Evolutionary conservation across 2,329 filamentous ascomycete genomes (phyloP), one percentile per base, ranked within the genome.

Genomic region (Apiospora kogelbergensis): DNA sequence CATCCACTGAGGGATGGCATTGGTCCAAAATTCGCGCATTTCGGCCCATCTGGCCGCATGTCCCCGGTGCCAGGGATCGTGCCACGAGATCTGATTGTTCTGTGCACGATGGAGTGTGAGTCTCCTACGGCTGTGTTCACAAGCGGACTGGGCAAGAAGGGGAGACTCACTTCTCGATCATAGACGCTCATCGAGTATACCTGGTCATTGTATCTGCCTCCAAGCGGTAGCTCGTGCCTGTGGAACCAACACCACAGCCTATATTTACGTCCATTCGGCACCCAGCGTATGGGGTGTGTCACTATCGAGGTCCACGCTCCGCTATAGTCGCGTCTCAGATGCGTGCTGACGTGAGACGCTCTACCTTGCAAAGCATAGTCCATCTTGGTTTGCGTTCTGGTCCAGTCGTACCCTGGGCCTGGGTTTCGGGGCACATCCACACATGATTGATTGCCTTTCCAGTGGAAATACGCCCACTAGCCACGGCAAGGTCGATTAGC

Each of bases 301-400:
- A 42, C 11, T 7, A 57, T 26, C 1, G 48, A 57, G 13, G 48
- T 24, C 17, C 26, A 57, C 9, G 48, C 11, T 15, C 40, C 40
- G 2, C 6, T 2, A 0, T 20, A 1, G 15, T 57, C 48, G 9
- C n/a, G 45, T 1, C 2, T 0, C n/a, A 46, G n/a, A 4, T 24
- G 9, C 15, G 1, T 0, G 26, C 15, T 10, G 40, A 2, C 13
- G 11, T 15, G 11, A 2, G 10, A 13, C 1, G 3, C 4, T 15
- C 2, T 3, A 11, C 40, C 26, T 4, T 1, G 1, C 6, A 1
- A 3, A 17, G 15, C 6, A 17, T 20, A 15, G 2, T 10, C 10
- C 48, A 30, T 30, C 17, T 57, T 15, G 13, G 15, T 24, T 2
- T 11, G n/a, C n/a, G 13, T 11, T 9, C 3, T n/a, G 6, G 26